phyloP scores from a whole-genome alignment of 2,329 filamentous ascomycete species.

The Pestalotiopsis sp. region DNA sequence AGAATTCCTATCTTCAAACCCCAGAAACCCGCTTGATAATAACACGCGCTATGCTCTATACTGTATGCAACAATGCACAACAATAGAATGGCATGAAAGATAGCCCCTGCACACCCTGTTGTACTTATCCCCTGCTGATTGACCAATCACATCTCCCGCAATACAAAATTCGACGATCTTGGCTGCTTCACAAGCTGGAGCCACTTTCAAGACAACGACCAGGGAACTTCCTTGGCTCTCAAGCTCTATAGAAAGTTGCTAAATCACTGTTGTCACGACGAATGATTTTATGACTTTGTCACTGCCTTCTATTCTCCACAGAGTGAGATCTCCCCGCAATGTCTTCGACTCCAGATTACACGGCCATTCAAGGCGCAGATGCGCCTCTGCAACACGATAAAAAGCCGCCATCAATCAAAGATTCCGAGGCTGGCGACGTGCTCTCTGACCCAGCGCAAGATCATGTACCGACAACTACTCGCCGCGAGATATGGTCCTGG shows the following conservation, averaged over 20 bases:
- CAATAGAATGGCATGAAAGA: neutral
- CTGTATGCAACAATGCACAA: neutral
- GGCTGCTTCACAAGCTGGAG: neutral
- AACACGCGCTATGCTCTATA: neutral
- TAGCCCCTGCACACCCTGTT: neutral
- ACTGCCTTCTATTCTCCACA: neutral
- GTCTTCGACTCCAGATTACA: neutral
- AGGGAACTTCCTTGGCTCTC: neutral
- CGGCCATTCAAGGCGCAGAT: neutral
- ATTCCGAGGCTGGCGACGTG: neutral
- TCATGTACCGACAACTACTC: neutral
- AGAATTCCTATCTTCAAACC: neutral
- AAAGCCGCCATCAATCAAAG: neutral
- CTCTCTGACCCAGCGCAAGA: neutral
- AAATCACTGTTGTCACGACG: neutral
- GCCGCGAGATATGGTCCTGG: neutral
- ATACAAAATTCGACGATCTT: neutral
- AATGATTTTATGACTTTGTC: neutral
- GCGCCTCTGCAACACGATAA: neutral
- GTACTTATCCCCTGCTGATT: neutral
- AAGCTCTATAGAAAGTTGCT: constrained; percentile 2
- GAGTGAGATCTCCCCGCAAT: neutral
- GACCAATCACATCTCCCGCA: neutral
- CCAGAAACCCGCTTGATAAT: neutral
- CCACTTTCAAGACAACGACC: neutral